A percentile compares a stretch with the other conserved stretches of the same genome.
These are phyloP conservation scores for Nymphaea colorata DNA, from an alignment of 164 flowering plant genomes.

Conservation along the genomic window DNA sequence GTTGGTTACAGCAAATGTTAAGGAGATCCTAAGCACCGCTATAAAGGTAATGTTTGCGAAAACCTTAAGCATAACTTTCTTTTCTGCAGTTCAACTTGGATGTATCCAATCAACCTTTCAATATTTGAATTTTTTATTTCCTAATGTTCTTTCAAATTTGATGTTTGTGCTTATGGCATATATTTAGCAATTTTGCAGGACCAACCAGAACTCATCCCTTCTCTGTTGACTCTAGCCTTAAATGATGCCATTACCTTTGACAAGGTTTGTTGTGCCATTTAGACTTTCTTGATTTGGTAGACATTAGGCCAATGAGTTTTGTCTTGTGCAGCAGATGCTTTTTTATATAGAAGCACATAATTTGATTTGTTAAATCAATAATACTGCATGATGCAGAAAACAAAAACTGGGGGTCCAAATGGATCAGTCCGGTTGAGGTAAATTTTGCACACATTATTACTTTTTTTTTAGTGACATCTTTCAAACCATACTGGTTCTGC, in stretches of 20 bases:
- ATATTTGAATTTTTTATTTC: background rate
- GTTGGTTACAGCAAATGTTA: conserved; percentile 43
- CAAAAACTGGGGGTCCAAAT: conserved; percentile 94
- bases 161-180: background rate
- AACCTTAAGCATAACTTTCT: background rate
- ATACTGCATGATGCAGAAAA: conserved; percentile 41
- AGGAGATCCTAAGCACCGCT: conserved; percentile 35
- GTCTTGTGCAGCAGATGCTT: background rate
- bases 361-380: conserved; percentile 13
- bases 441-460: background rate
- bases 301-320: background rate
- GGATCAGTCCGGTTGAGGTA: conserved; percentile 95
- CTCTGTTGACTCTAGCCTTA: conserved; percentile 60
- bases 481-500: too few species aligned
- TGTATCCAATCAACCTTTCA: background rate
- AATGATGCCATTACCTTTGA: conserved; percentile 83
- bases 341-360: background rate
- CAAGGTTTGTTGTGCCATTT: conserved; percentile 35
- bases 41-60: conserved; percentile 37
- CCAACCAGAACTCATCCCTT: conserved; percentile 57
- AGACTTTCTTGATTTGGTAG: background rate
- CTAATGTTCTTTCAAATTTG: background rate
- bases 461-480: background rate
- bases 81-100: background rate
- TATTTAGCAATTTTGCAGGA: conserved; percentile 20